Evolutionary conservation across 345 rosid genomes (phyloP), one percentile per base, ranked within the genome.

Genomic region (Fremontodendron californicum): DNA sequence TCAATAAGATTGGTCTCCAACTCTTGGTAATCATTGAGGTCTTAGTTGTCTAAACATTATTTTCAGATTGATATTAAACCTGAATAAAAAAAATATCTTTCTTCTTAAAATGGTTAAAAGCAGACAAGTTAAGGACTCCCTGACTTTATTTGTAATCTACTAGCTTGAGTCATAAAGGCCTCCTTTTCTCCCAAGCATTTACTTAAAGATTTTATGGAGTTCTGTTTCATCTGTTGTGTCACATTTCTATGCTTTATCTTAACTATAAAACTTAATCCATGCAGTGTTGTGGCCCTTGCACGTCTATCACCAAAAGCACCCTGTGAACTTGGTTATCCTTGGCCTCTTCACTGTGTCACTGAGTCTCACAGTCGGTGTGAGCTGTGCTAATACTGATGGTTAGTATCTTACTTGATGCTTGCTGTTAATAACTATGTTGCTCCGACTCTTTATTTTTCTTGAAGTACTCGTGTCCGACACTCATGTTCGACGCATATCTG

Each of bases 201-300:
- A n/a, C n/a, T n/a, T n/a, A n/a, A n/a, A n/a, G 25, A 33, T 15
- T 31, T 18, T 16, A 29, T 8, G 6, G 54, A 62, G 19, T 39
- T 6, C 8, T 13, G 27, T 69, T 46, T 8, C 18, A 29, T 68
- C 75, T 45, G 16, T 27, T 18, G 27, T 21, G 21, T 71, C 18
- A 35, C 57, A 29, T 27, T 64, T 19, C 29, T 35, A 19, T 54
- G 42, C 27, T 57, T 49, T 48, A 57, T 57, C 5, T 57, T 67
- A 77, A 71, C 12, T 25, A 48, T 54, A 16, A 46, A 43, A 35
- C 45, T 5, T 74, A 27, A 18, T 65, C n/a, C 13, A 29, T 91
- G 93, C 95, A 96, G 99, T 93, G 78, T 79, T 93, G 78, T 92
- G 98, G 98, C 98, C 98, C 3, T 78, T 96, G 62, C 96, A 96